Evolutionary conservation across 768 basidiomycete genomes (phyloP).

Genomic region (Austroboletus eburneus): DNA sequence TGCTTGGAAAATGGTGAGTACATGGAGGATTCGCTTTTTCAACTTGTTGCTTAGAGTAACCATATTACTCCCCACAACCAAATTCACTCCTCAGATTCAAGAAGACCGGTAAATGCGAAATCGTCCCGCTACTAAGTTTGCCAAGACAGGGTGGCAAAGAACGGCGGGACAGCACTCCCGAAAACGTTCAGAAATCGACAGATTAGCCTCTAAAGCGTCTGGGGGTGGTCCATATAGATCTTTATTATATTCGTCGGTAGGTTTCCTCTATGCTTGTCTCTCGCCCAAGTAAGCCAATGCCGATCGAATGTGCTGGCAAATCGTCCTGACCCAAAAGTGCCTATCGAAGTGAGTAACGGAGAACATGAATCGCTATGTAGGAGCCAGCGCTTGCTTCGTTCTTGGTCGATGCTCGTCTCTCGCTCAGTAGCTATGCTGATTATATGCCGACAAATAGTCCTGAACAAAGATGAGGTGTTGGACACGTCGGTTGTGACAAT

Average conservation of each 20-base stretch:
- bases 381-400: no score
- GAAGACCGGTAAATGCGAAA: constrained; percentile 40
- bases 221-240: constrained; percentile 40
- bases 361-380: no score
- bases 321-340: constrained; percentile 39
- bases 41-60: no score
- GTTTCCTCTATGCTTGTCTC: background rate
- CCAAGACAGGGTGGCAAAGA: constrained; percentile 20
- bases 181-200: constrained; percentile 37
- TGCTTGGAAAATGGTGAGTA: constrained; percentile 42
- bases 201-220: constrained; percentile 40
- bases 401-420: no score
- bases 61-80: no score
- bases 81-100: constrained; percentile 49
- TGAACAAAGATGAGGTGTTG: no score
- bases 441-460: no score
- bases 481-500: no score
- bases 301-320: no score
- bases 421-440: no score
- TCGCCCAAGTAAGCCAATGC: no score
- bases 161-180: constrained; percentile 33
- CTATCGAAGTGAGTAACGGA: constrained; percentile 40
- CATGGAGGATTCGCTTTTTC: no score
- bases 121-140: constrained; percentile 64
- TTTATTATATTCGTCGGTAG: constrained; percentile 44